A percentile compares a stretch with the other conserved stretches of the same genome.
Conservation (phyloP, 2,329 filamentous ascomycete genomes). For the Hypoxylon sp. region DNA sequence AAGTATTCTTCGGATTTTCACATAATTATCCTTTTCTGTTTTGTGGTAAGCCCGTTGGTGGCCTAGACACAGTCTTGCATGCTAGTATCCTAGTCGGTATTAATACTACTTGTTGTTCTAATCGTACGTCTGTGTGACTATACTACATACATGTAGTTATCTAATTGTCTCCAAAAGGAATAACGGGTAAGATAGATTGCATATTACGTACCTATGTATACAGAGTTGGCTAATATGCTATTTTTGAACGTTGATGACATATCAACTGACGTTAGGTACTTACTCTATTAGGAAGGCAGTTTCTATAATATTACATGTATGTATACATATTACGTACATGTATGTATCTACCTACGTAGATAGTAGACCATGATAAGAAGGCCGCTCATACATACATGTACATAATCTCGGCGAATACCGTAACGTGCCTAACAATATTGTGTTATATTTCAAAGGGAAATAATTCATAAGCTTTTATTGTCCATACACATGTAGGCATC, state of each 20-base stretch:
- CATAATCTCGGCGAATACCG: slow-evolving; percentile 34
- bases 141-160: neutral
- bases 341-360: too few relatives aligned
- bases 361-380: slow-evolving; percentile 19
- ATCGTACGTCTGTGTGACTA: too few relatives aligned
- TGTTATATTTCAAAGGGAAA: slow-evolving; percentile 27
- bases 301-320: too few relatives aligned
- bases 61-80: too few relatives aligned
- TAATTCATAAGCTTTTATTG: slow-evolving; percentile 2
- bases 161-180: neutral
- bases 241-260: neutral
- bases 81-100: too few relatives aligned
- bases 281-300: slow-evolving; percentile 36
- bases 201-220: neutral
- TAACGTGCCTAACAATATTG: slow-evolving; percentile 5
- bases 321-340: too few relatives aligned
- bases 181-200: too few relatives aligned
- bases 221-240: too few relatives aligned
- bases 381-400: neutral
- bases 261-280: slow-evolving; percentile 14
- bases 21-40: too few relatives aligned
- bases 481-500: neutral
- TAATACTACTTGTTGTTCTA: too few relatives aligned
- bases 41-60: too few relatives aligned
- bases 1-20: neutral